A percentile compares a stretch with the other conserved stretches of the same genome.
phyloP scores from a whole-genome alignment of 345 rosid genomes.

The Citrus sinensis region DNA sequence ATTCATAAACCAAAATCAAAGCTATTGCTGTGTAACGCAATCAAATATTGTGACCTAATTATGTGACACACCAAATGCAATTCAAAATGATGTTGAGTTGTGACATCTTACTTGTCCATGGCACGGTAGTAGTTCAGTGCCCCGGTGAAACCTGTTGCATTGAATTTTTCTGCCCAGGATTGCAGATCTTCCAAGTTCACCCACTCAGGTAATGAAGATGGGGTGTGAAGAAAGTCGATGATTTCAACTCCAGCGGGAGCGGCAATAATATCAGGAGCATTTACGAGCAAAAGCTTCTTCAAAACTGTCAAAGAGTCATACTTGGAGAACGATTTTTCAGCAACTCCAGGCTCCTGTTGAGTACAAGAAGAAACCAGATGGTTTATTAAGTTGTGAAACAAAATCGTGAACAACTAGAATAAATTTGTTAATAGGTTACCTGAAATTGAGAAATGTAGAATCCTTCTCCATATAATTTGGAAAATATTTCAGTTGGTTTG shows the following conservation, averaged over 20 bases:
- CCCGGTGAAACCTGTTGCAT: constrained; percentile 28
- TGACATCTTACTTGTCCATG: constrained; percentile 17
- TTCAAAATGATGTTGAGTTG: no score
- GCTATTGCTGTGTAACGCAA: not conserved
- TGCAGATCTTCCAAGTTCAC: constrained; percentile 31
- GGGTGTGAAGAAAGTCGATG: constrained; percentile 31
- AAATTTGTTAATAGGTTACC: constrained; percentile 1
- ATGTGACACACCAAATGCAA: no score
- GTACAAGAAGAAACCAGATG: not conserved
- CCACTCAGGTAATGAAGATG: constrained; percentile 23
- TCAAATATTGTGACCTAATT: not conserved
- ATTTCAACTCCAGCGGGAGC: constrained; percentile 24
- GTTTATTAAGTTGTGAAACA: no score
- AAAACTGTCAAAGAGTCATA: constrained; percentile 19
- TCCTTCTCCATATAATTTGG: constrained; percentile 16
- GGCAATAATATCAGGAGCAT: constrained; percentile 25
- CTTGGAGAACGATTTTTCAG: constrained; percentile 28
- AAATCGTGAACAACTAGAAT: no score
- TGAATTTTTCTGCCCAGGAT: constrained; percentile 23
- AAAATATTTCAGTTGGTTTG: constrained; percentile 8
- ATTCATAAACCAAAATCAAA: not conserved
- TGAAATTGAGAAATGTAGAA: constrained; percentile 20
- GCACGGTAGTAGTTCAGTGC: constrained; percentile 29
- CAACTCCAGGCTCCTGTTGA: constrained; percentile 22
- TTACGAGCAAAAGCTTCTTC: constrained; percentile 24